Conservation (phyloP, 164 flowering plant genomes). For the Warburgia ugandensis region DNA sequence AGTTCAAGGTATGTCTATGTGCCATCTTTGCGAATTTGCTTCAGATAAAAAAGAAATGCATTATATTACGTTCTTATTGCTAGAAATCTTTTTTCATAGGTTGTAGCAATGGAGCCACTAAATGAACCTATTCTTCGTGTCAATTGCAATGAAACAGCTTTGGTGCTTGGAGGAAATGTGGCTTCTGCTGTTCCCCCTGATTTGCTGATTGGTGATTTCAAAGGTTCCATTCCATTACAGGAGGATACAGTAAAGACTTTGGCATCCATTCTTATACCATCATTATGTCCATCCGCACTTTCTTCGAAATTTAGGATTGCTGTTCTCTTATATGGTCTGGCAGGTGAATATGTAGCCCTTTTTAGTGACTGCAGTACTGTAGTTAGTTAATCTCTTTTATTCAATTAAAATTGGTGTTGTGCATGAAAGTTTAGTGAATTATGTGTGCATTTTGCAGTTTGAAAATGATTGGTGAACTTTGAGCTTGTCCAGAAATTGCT, state of each 20-base stretch:
- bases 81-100: slow-evolving; percentile 33
- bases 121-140: slow-evolving; percentile 65
- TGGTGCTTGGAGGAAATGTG: slow-evolving; percentile 81
- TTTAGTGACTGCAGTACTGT: background rate
- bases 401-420: background rate
- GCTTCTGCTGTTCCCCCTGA: slow-evolving; percentile 74
- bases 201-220: slow-evolving; percentile 29
- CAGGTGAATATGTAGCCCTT: slow-evolving; percentile 39
- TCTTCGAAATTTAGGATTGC: slow-evolving; percentile 77
- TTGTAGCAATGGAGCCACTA: slow-evolving; percentile 72
- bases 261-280: slow-evolving; percentile 64
- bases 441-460: background rate
- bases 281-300: slow-evolving; percentile 72
- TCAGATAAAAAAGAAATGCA: background rate
- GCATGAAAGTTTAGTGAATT: background rate
- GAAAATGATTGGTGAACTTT: background rate
- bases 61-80: background rate
- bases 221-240: slow-evolving; percentile 45
- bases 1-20: slow-evolving; percentile 58
- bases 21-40: background rate
- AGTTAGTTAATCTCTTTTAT: background rate
- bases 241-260: slow-evolving; percentile 46
- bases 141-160: slow-evolving; percentile 65
- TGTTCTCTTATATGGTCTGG: slow-evolving; percentile 59
- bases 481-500: background rate